Evolutionary conservation across 2,329 filamentous ascomycete genomes (phyloP), one percentile per base, ranked within the genome.

Genomic region (Teratosphaeria nubilosa): DNA sequence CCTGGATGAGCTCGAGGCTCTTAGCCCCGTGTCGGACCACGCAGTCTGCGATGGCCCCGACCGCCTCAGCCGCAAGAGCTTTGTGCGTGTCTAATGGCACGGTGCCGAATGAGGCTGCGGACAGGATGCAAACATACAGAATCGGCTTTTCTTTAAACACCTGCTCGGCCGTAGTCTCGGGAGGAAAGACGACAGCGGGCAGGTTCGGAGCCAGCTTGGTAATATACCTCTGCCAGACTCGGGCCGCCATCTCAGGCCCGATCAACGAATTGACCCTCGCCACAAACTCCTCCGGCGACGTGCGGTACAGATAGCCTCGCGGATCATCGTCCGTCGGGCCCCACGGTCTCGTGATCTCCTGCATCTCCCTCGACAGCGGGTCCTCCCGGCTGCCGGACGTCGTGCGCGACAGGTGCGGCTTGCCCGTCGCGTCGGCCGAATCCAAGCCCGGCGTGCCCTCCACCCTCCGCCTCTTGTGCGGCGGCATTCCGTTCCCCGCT

Each of bases 1-100:
- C 83, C 73, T 96, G 91, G 9, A 95, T 83, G 6, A 95, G 77
- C 71, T 95, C 91, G 20, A 96, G 74, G 37, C 83, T 89, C 76
- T 95, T 95, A 65, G 90, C 85, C 13, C 88, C 90, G 6, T 82
- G 81, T 31, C 90, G 77, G 64, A 94, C 81, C 48, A 92, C 80
- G 63, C 84, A 84, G 51, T 94, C 86, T 2, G 88, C 88, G 57
- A 94, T 81, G 11, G 84, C 77, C 61, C 85, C 83, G 75, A 90
- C 87, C 57, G 90, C 74, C 65, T 94, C 85, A 60, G 81, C 81
- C 10, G 86, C 81, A 14, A 95, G 75, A 27, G 77, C 75, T 10
- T 80, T 77, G 68, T 91, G 88, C 3, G 78, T 67, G 1, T 81
- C 75, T n/a, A 79, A 76, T 16, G 76, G 72, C 11, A 83, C 75